Conservation (phyloP, 2,329 filamentous ascomycete genomes). For the Chaetoscypha palmicola region DNA sequence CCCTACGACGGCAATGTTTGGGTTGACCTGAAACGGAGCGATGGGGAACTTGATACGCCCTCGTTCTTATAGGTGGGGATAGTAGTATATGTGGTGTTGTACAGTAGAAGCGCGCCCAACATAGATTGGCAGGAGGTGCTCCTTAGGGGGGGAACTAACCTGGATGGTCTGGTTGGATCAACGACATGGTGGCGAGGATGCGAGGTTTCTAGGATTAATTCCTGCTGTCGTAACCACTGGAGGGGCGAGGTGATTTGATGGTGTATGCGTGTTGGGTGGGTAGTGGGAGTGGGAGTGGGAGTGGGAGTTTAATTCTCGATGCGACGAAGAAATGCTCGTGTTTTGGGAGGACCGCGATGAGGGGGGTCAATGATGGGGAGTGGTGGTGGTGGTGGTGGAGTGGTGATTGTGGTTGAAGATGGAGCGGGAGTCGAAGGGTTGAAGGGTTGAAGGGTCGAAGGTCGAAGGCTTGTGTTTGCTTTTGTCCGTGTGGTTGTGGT, state of each 20-base stretch:
- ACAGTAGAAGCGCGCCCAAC: slow-evolving; percentile 18
- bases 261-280: background rate
- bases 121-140: slow-evolving; percentile 5
- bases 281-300: background rate
- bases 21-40: slow-evolving; percentile 25
- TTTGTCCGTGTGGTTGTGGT: background rate
- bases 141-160: slow-evolving; percentile 7
- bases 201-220: slow-evolving; percentile 7
- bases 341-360: too few relatives aligned
- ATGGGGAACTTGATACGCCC: slow-evolving; percentile 28
- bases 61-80: slow-evolving; percentile 25
- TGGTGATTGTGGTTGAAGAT: background rate
- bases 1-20: slow-evolving; percentile 16
- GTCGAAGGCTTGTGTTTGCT: background rate
- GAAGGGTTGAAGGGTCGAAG: background rate
- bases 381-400: background rate
- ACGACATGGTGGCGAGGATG: slow-evolving; percentile 8
- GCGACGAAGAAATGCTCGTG: too few relatives aligned
- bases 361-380: too few relatives aligned
- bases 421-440: background rate
- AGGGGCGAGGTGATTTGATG: background rate
- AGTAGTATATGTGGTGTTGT: slow-evolving; percentile 13
- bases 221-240: slow-evolving; percentile 5
- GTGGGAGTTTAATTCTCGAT: too few relatives aligned
- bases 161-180: slow-evolving; percentile 10